Evolutionary conservation across 2,329 filamentous ascomycete species (phyloP), one percentile per base, ranked within the genome.

Genomic region (Fusarium verticillioides): DNA sequence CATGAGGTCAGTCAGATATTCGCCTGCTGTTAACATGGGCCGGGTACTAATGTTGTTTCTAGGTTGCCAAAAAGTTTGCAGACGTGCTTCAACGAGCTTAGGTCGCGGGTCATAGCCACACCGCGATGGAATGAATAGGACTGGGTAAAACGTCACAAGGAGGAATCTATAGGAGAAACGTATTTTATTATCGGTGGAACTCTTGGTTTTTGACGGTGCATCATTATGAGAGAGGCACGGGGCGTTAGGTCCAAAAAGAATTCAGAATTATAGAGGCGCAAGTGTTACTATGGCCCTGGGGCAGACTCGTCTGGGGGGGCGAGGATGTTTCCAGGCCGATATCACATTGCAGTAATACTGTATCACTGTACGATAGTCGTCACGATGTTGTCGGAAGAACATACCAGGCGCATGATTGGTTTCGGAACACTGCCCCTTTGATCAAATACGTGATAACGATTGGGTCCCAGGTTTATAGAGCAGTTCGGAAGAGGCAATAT

Each of bases 1-100:
- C 95, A 95, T 74, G 95, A 98, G 87, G 95, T 97, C 86, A 82
- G 84, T 50, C 39, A 32, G 21, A 53, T 7, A 1, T 15, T 7
- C 16, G 9, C n/a, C 12, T 28, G 7, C 16, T 37, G 16, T 32
- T 37, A 15, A 18, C 19, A 13, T 28, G 18, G 9, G n/a, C 19
- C n/a, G 26, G n/a, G 47, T 23, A 23, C 63, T 78, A 72, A 76
- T 57, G 34, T 50, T 21, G 28, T 39, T 16, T 13, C 11, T 59
- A 83, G 82, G 79, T 82, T 74, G 81, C 81, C 30, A 82, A 83
- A 50, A 77, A 80, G 66, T 83, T 83, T 64, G 79, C 77, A 32
- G 76, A 80, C 50, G 77, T 82, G 47, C 73, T 82, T 66, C 81
- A 82, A 69, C 78, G 80, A 63, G 72, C 77, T 58, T 83, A 78